Percentiles rank a stretch among this genome's conserved stretches.
Evolutionary conservation across 768 basidiomycete genomes (phyloP).

Genomic region (Xanthoconium stramineum): DNA sequence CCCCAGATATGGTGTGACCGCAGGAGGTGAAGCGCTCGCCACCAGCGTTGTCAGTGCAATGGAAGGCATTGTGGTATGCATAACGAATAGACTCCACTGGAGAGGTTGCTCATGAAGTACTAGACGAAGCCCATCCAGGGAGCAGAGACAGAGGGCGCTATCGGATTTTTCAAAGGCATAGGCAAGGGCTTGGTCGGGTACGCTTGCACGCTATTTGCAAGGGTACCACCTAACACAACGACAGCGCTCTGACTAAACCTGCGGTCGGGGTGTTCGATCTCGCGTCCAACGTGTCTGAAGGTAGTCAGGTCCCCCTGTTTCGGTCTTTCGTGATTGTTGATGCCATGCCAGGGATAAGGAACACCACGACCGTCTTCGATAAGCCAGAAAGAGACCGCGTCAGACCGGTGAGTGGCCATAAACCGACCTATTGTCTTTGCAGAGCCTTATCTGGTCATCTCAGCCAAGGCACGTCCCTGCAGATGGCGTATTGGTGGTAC

Average conservation of each 20-base stretch:
- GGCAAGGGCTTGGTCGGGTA: slow-evolving; percentile 96
- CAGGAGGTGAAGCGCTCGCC: slow-evolving; percentile 91
- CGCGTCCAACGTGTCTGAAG: slow-evolving; percentile 92
- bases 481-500: slow-evolving; percentile 84
- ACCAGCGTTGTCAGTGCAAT: slow-evolving; percentile 93
- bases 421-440: neutral
- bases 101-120: slow-evolving; percentile 2
- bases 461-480: slow-evolving; percentile 83
- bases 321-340: slow-evolving; percentile 4
- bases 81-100: slow-evolving; percentile 5
- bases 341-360: slow-evolving; percentile 74
- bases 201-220: neutral
- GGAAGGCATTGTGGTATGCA: slow-evolving; percentile 84
- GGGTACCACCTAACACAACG: neutral
- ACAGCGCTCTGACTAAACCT: slow-evolving; percentile 90
- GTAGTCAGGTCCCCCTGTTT: slow-evolving; percentile 33
- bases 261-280: slow-evolving; percentile 96
- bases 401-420: slow-evolving; percentile 54
- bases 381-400: slow-evolving; percentile 84
- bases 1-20: slow-evolving; percentile 86
- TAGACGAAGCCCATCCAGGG: slow-evolving; percentile 98
- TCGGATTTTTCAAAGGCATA: slow-evolving; percentile 97
- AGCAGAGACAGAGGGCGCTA: slow-evolving; percentile 88
- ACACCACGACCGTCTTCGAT: slow-evolving; percentile 98
- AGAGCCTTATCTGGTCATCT: slow-evolving; percentile 1